Conservation (phyloP, 306 rosid species). For the Rubus parviflorus region DNA sequence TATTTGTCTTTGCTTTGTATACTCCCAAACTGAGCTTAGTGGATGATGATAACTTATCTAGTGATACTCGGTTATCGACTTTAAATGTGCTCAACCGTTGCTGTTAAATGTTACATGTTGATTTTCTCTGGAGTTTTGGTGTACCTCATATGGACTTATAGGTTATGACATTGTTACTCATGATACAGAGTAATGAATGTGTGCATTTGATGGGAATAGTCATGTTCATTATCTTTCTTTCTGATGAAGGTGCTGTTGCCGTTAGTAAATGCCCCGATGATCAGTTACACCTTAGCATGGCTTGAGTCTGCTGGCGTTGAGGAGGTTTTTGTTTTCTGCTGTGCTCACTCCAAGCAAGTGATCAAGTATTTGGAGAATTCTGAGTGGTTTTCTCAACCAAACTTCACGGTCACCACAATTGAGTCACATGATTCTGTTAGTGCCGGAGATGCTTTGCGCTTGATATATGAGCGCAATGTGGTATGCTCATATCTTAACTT, state of each 20-base stretch:
- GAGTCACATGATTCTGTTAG: constrained; percentile 89
- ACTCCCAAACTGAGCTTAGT: too few relatives aligned
- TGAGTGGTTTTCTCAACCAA: constrained; percentile 79
- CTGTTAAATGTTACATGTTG: too few relatives aligned
- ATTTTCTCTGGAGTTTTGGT: too few relatives aligned
- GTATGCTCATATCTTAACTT: constrained; percentile 36
- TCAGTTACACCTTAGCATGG: constrained; percentile 85
- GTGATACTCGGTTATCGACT: not conserved
- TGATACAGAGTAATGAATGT: not conserved
- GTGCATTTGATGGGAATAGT: not conserved
- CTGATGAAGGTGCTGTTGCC: constrained; percentile 73
- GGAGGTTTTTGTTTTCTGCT: constrained; percentile 94
- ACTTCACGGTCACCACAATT: constrained; percentile 62
- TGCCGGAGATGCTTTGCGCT: constrained; percentile 91
- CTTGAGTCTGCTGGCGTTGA: constrained; percentile 97
- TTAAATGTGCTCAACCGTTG: too few relatives aligned
- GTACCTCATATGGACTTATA: not conserved
- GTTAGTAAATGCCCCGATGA: constrained; percentile 85
- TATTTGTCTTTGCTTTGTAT: not conserved
- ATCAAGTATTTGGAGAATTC: constrained; percentile 72
- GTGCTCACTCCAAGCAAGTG: constrained; percentile 91
- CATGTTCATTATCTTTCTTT: not conserved
- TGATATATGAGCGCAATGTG: constrained; percentile 93
- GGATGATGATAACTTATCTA: not conserved
- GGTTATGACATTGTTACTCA: not conserved